phyloP scores from a whole-genome alignment of 1,284 basidiomycete genomes.

The Pterulicium gracile region DNA sequence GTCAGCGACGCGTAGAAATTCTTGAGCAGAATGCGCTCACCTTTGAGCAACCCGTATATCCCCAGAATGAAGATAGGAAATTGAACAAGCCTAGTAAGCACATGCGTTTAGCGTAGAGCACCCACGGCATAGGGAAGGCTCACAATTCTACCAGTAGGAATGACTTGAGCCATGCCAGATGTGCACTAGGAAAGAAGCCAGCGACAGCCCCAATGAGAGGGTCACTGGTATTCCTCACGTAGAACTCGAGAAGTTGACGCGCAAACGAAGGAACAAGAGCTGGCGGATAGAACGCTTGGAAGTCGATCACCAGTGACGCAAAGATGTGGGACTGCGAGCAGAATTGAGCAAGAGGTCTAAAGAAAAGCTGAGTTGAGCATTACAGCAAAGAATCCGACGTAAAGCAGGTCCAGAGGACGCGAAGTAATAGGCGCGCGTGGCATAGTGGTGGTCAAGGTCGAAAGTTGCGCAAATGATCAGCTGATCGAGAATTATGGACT shows the following conservation, averaged over 20 bases:
- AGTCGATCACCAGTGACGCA: constrained; percentile 52
- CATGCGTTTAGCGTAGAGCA: constrained; percentile 12
- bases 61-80: constrained; percentile 68
- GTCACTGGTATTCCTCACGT: constrained; percentile 45
- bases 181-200: constrained; percentile 23
- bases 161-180: constrained; percentile 55
- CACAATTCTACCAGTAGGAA: constrained; percentile 54
- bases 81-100: constrained; percentile 49
- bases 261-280: constrained; percentile 35
- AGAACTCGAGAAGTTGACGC: constrained; percentile 29
- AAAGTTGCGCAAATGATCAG: neutral
- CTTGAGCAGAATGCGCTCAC: constrained; percentile 24
- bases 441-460: constrained; percentile 16
- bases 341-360: constrained; percentile 1
- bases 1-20: neutral
- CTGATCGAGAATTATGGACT: constrained; percentile 2
- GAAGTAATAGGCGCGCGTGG: constrained; percentile 26
- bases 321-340: constrained; percentile 45
- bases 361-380: constrained; percentile 11
- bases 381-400: constrained; percentile 54
- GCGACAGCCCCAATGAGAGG: constrained; percentile 48
- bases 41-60: constrained; percentile 51
- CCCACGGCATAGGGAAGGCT: too few relatives aligned
- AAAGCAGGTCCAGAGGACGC: constrained; percentile 52
- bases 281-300: constrained; percentile 58